Conservation (phyloP, 2,329 filamentous ascomycete species). For the Alternaria atra region DNA sequence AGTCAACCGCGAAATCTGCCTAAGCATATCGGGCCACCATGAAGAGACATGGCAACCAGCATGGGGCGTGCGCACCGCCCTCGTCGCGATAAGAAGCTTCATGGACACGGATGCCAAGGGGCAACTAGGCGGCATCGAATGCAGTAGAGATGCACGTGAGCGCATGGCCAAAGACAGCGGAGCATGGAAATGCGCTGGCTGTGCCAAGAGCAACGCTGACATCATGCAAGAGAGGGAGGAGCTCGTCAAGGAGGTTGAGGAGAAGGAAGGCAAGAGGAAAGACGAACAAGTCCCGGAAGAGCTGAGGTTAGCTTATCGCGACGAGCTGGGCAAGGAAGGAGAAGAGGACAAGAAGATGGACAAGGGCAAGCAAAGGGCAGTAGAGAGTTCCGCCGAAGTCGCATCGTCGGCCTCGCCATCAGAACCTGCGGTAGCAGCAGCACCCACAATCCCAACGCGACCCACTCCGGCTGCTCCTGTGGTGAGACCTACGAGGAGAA, state of each 20-base stretch:
- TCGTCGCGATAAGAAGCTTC: constrained; percentile 81
- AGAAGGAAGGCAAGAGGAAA: constrained; percentile 52
- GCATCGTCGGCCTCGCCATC: background rate
- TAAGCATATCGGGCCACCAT: constrained; percentile 92
- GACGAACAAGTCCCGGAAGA: constrained; percentile 63
- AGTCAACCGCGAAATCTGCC: constrained; percentile 94
- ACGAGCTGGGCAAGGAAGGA: constrained; percentile 67
- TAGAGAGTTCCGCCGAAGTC: constrained; percentile 4
- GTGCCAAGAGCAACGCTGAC: constrained; percentile 75
- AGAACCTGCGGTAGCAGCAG: constrained; percentile 19
- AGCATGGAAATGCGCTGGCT: constrained; percentile 74
- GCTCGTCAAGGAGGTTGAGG: constrained; percentile 58
- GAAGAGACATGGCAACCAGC: constrained; percentile 99
- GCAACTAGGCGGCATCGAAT: constrained; percentile 89
- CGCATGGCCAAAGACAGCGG: constrained; percentile 73
- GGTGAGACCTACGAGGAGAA: constrained; percentile 27
- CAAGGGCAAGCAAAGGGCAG: constrained; percentile 34
- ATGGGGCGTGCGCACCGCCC: constrained; percentile 92
- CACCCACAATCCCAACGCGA: background rate
- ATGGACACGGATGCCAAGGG: constrained; percentile 92
- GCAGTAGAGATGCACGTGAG: constrained; percentile 68
- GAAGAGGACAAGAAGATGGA: constrained; percentile 22
- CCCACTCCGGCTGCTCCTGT: background rate
- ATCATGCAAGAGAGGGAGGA: constrained; percentile 77
- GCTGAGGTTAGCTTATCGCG: constrained; percentile 73